Conservation (phyloP, 2,329 filamentous ascomycete genomes). For the Escovopsis sp. region DNA sequence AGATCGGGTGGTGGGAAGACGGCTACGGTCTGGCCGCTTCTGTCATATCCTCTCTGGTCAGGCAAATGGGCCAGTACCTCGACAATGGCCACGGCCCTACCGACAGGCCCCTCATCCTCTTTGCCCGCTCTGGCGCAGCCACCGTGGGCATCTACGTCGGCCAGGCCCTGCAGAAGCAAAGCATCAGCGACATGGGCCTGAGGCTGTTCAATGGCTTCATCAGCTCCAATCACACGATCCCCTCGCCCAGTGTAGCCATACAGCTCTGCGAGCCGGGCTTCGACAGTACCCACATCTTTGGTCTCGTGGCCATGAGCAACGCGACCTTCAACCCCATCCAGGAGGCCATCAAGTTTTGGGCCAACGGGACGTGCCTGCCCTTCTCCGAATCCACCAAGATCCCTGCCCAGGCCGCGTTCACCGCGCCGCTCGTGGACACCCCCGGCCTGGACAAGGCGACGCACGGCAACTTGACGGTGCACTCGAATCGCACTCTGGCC, state of each 20-base stretch:
- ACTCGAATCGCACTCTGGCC: no score
- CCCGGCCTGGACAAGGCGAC: no score
- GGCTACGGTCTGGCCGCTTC: conserved; percentile 8
- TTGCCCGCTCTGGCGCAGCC: conserved; percentile 14
- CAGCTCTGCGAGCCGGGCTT: conserved; percentile 20
- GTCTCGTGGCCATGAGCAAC: conserved; percentile 18
- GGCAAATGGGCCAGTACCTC: conserved; percentile 17
- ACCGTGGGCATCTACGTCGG: conserved; percentile 23
- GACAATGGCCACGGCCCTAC: conserved; percentile 9
- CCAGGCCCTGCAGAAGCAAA: conserved; percentile 14
- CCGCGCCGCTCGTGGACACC: no score
- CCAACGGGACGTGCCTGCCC: conserved; percentile 14
- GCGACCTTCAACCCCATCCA: conserved; percentile 18
- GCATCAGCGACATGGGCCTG: conserved; percentile 15
- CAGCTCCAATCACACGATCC: conserved; percentile 4
- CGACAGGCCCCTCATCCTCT: conserved; percentile 14
- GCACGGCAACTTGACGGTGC: no score
- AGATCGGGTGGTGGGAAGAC: conserved; percentile 16
- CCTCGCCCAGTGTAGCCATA: conserved; percentile 18
- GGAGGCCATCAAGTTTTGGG: conserved; percentile 15
- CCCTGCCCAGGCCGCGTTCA: no score
- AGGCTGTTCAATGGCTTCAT: conserved; percentile 12
- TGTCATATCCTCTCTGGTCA: conserved; percentile 11
- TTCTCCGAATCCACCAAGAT: conserved; percentile 2
- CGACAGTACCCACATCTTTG: conserved; percentile 18